phyloP scores from a whole-genome alignment of 202 grass and related monocot genomes.

The Panicum virgatum region DNA sequence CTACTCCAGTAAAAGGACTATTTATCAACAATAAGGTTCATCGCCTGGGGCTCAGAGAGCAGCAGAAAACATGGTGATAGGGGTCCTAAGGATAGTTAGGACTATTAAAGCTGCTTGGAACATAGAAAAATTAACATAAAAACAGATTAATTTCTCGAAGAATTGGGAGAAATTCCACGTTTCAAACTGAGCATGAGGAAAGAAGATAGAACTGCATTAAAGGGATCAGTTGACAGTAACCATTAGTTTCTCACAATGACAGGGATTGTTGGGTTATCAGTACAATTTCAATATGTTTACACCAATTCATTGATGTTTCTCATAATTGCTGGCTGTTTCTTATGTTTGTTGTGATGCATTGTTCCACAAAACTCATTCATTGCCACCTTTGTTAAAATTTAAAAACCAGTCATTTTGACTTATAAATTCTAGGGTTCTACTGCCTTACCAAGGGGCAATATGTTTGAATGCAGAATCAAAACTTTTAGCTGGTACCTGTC shows the following conservation, averaged over 20 bases:
- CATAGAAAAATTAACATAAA: neutral
- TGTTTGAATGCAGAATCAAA: constrained; percentile 6
- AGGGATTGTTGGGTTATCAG: neutral
- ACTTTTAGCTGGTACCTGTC: neutral
- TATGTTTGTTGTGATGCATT: constrained; percentile 1
- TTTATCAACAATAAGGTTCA: too few species aligned
- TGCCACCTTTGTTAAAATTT: neutral
- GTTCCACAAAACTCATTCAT: neutral
- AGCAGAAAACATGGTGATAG: neutral
- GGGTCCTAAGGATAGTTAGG: neutral
- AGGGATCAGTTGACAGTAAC: neutral
- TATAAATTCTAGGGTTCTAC: neutral
- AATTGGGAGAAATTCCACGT: neutral
- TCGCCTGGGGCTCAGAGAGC: too few species aligned
- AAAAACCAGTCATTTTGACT: neutral
- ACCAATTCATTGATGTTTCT: constrained; percentile 1
- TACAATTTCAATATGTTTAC: constrained; percentile 11
- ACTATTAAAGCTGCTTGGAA: neutral
- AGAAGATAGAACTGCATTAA: neutral
- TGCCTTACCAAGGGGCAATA: neutral
- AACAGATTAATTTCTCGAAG: neutral
- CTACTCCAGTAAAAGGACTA: too few species aligned
- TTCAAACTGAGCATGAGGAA: neutral
- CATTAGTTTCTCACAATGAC: neutral
- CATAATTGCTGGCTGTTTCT: neutral